A percentile compares a stretch with the other conserved stretches of the same genome.
These are phyloP conservation scores for Phytophthora fragariae DNA, from an alignment of 352 stramenopile genomes.

Conservation along the genomic window DNA sequence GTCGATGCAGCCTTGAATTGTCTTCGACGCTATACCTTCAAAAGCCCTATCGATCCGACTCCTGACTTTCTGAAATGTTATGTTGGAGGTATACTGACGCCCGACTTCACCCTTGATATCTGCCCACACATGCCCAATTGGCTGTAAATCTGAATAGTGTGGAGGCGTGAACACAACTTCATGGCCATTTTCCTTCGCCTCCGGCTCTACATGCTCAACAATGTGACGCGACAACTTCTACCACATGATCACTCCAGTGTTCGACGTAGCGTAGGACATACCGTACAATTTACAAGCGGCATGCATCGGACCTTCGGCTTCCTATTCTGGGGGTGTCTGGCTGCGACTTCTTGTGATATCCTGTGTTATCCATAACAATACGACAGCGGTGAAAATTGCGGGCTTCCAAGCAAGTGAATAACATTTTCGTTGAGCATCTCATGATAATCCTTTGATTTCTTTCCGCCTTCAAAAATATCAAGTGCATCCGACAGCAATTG, in stretches of 20 bases:
- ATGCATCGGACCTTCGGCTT: no score
- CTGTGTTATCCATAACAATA: background rate
- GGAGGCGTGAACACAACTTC: background rate
- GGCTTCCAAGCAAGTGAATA: no score
- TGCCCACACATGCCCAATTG: background rate
- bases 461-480: no score
- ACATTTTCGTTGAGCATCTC: no score
- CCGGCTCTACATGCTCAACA: background rate
- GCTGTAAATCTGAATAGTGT: background rate
- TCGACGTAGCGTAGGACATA: no score
- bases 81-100: background rate
- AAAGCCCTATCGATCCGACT: background rate
- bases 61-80: background rate
- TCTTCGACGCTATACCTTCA: no score
- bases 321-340: background rate
- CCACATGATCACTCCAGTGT: background rate
- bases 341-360: background rate
- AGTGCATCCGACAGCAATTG: background rate
- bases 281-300: no score
- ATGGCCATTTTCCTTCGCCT: background rate
- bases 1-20: background rate
- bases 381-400: no score
- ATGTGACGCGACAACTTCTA: background rate
- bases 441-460: background rate
- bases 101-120: background rate